These are phyloP conservation scores for Aspergillus sp. DNA, from an alignment of 2,329 filamentous ascomycete genomes.

Conservation along the genomic window DNA sequence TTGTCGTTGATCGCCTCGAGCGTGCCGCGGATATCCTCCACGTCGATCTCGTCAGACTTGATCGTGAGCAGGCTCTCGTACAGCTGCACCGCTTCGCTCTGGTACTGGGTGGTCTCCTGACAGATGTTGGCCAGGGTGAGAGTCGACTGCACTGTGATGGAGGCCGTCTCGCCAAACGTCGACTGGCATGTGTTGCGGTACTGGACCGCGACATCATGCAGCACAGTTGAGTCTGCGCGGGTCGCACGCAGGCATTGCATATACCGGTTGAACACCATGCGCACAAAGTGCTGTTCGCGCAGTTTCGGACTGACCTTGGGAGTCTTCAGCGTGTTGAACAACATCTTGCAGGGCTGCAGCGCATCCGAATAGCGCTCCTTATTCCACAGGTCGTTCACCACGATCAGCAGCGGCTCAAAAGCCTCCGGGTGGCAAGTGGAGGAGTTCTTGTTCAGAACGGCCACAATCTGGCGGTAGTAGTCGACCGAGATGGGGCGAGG, in stretches of 20 bases:
- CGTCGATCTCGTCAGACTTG: constrained; percentile 32
- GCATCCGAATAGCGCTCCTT: constrained; percentile 40
- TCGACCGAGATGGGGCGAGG: constrained; percentile 38
- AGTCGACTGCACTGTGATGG: constrained; percentile 38
- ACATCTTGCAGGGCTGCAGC: constrained; percentile 30
- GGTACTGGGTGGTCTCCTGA: constrained; percentile 37
- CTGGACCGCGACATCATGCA: constrained; percentile 36
- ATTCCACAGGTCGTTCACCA: constrained; percentile 39
- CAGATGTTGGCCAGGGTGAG: constrained; percentile 37
- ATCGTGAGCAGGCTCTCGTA: constrained; percentile 39
- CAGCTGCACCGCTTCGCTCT: constrained; percentile 33
- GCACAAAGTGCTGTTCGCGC: constrained; percentile 32
- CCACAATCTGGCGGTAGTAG: constrained; percentile 40
- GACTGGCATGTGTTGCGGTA: constrained; percentile 35
- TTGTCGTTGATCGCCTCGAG: constrained; percentile 41
- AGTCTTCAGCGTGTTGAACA: constrained; percentile 38
- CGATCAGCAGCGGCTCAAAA: constrained; percentile 37
- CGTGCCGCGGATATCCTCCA: constrained; percentile 32
- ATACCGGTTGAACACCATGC: constrained; percentile 35
- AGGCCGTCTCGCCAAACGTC: constrained; percentile 33
- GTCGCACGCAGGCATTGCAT: constrained; percentile 34
- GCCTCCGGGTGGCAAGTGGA: constrained; percentile 35
- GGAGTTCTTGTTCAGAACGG: constrained; percentile 36
- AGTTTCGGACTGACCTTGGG: constrained; percentile 34
- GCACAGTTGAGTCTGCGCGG: constrained; percentile 27